A percentile compares a stretch with the other conserved stretches of the same genome.
These are phyloP conservation scores for Desmodesmus armatus DNA, from an alignment of 139 green algal genomes.

Conservation along the genomic window DNA sequence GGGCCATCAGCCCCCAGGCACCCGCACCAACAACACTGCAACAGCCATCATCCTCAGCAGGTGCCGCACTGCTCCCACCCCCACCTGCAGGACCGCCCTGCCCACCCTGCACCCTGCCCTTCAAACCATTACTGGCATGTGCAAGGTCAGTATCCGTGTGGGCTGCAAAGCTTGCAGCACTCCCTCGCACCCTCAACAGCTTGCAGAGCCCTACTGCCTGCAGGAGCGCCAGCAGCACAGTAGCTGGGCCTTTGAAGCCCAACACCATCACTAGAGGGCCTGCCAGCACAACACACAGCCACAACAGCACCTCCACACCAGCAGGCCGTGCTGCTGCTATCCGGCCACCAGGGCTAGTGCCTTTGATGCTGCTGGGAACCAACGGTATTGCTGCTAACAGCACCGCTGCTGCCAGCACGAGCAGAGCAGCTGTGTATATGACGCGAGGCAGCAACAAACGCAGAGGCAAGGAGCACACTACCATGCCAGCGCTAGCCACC, in stretches of 20 bases:
- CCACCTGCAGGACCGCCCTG: neutral
- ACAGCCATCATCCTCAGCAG: conserved; percentile 41
- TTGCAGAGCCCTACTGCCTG: conserved; percentile 27
- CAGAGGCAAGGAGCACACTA: conserved; percentile 43
- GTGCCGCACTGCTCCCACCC: neutral
- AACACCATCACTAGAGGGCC: conserved; percentile 58
- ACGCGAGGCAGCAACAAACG: conserved; percentile 59
- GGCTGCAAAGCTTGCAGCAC: neutral
- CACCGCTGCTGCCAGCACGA: conserved; percentile 19
- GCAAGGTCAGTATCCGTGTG: too few species aligned
- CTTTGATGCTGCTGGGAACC: neutral
- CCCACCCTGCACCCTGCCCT: neutral
- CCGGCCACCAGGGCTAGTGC: neutral
- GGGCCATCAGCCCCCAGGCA: conserved; percentile 27
- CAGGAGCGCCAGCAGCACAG: conserved; percentile 52
- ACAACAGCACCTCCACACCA: neutral
- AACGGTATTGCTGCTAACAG: conserved; percentile 51
- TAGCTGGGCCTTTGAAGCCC: conserved; percentile 50
- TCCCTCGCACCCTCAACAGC: conserved; percentile 44
- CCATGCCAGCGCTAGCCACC: neutral
- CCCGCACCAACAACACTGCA: neutral
- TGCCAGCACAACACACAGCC: conserved; percentile 37
- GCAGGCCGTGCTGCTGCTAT: neutral
- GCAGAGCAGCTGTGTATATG: conserved; percentile 36
- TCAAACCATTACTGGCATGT: neutral